These are phyloP conservation scores for Lathyrus oleraceus DNA, from an alignment of 306 rosid genomes.

Conservation along the genomic window DNA sequence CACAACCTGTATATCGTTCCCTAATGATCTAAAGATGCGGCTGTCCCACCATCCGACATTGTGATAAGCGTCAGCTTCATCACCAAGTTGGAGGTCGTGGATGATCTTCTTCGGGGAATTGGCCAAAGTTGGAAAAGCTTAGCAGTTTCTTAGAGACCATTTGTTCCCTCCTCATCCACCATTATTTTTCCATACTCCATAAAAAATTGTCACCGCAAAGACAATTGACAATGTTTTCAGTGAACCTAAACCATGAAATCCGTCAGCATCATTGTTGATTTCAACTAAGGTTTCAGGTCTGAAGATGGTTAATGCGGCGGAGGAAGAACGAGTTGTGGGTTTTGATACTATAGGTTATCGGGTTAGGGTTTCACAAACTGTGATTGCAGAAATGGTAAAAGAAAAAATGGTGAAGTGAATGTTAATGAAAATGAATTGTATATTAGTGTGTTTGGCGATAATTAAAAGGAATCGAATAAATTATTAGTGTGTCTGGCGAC, in stretches of 20 bases:
- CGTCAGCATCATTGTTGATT: slow-evolving; percentile 32
- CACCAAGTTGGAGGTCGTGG: slow-evolving; percentile 42
- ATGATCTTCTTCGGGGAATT: slow-evolving; percentile 30
- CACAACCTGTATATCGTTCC: slow-evolving; percentile 36
- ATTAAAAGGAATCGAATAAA: too few species aligned
- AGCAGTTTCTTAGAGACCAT: slow-evolving; percentile 34
- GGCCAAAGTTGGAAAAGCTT: slow-evolving; percentile 45
- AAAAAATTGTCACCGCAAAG: too few species aligned
- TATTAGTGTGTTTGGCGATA: too few species aligned
- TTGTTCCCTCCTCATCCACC: too few species aligned
- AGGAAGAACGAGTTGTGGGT: background rate
- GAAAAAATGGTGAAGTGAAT: background rate
- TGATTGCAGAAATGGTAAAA: background rate
- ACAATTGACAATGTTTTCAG: too few species aligned
- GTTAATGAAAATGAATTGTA: too few species aligned
- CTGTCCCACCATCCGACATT: slow-evolving; percentile 72
- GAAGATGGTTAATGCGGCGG: slow-evolving; percentile 10
- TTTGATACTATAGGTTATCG: background rate
- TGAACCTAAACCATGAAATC: too few species aligned
- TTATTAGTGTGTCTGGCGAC: too few species aligned
- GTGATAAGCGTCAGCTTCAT: slow-evolving; percentile 53
- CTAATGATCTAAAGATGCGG: slow-evolving; percentile 29
- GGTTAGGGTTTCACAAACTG: too few species aligned
- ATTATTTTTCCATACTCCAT: too few species aligned
- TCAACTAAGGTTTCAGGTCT: slow-evolving; percentile 43